These are phyloP conservation scores for Yarrowia bubula DNA, from an alignment of 805 yeast species.

Conservation along the genomic window DNA sequence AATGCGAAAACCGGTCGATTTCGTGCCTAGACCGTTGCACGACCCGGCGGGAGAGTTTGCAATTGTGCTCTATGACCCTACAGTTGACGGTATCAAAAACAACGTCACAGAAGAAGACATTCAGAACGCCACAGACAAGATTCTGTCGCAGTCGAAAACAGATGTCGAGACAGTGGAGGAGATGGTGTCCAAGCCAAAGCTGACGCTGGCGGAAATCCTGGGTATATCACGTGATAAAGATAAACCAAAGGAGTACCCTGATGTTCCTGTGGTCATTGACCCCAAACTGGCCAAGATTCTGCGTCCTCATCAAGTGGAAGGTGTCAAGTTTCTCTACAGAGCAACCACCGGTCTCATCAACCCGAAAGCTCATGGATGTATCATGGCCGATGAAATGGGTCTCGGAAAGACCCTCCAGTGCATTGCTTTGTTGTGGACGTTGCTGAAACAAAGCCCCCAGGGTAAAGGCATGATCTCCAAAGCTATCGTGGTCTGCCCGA, in stretches of 20 bases:
- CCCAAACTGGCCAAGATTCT: constrained; percentile 79
- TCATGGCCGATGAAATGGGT: constrained; percentile 99
- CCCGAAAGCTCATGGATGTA: constrained; percentile 81
- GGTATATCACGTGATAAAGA: constrained; percentile 54
- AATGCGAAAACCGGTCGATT: constrained; percentile 58
- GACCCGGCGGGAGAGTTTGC: constrained; percentile 94
- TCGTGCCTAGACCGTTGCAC: constrained; percentile 90
- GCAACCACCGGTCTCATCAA: constrained; percentile 79
- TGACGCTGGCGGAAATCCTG: constrained; percentile 69
- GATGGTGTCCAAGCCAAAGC: constrained; percentile 33
- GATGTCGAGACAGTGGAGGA: constrained; percentile 37
- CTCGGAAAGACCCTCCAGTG: constrained; percentile 90
- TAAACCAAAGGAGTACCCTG: constrained; percentile 58
- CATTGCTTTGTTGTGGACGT: constrained; percentile 86
- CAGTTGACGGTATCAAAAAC: constrained; percentile 55
- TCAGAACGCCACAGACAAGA: constrained; percentile 32
- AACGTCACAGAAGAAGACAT: constrained; percentile 32
- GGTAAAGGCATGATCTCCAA: constrained; percentile 81
- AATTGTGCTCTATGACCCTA: constrained; percentile 91
- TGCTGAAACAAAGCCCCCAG: constrained; percentile 83
- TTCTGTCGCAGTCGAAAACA: constrained; percentile 35
- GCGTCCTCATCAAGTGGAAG: constrained; percentile 95
- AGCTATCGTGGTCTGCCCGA: constrained; percentile 91
- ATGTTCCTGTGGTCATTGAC: constrained; percentile 94
- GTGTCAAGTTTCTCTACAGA: constrained; percentile 84